Percentiles rank a stretch among this genome's conserved stretches.
Evolutionary conservation across 768 basidiomycete species (phyloP).

Genomic region (Suillus lakei): DNA sequence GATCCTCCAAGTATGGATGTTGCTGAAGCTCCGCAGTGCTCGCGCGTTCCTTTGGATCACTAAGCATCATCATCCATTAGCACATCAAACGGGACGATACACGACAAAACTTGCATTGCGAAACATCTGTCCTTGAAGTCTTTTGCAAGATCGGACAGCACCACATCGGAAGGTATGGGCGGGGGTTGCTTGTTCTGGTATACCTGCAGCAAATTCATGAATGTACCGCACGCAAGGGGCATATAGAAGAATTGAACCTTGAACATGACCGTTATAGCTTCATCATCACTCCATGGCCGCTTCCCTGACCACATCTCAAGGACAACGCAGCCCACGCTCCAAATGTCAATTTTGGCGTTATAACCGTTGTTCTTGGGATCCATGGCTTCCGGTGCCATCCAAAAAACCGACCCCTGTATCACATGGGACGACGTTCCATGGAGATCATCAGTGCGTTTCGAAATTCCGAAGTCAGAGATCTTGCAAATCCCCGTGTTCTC

Average conservation of each 20-base stretch:
- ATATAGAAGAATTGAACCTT: conserved; percentile 57
- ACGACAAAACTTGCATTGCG: conserved; percentile 64
- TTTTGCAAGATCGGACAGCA: conserved; percentile 73
- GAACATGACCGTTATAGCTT: conserved; percentile 91
- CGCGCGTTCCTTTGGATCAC: conserved; percentile 85
- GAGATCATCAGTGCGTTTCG: conserved; percentile 89
- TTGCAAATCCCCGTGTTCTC: conserved; percentile 93
- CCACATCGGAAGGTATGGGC: conserved; percentile 85
- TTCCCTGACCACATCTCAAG: conserved; percentile 98
- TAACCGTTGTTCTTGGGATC: conserved; percentile 89
- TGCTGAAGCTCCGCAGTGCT: conserved; percentile 75
- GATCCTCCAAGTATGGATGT: conserved; percentile 78
- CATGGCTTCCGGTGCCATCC: conserved; percentile 98
- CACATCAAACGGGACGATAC: neutral
- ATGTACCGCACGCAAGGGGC: neutral
- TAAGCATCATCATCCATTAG: conserved; percentile 31
- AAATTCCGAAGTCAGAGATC: conserved; percentile 98
- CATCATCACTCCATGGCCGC: conserved; percentile 91
- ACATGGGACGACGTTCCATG: conserved; percentile 82
- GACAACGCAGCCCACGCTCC: conserved; percentile 98
- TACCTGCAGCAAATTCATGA: conserved; percentile 51
- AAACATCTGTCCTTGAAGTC: conserved; percentile 92
- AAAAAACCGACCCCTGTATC: conserved; percentile 98
- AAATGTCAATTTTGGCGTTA: conserved; percentile 96
- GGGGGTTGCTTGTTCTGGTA: conserved; percentile 85